Base-by-base conservation (phyloP, 441 rosid genomes). In the Erodium texanum region DNA sequence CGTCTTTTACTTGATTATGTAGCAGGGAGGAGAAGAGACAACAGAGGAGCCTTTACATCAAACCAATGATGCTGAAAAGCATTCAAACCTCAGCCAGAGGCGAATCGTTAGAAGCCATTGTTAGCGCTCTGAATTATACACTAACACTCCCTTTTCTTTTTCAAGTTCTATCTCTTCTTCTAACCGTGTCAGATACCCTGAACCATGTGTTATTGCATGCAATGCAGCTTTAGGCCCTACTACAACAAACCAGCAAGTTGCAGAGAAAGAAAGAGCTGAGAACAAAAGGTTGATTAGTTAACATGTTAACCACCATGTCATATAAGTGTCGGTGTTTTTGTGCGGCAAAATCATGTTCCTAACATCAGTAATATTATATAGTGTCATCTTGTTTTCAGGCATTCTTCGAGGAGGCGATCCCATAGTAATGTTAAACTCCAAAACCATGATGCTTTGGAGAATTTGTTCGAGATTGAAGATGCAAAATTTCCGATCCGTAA, bases 391-490 rank as follows among this genome's bases (percentile, higher is more conserved):
- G n/a, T n/a, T n/a, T n/a, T n/a, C 58, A 85, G 93, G 73, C 85
- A 70, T 24, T 78, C 87, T 66, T 45, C 74, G 76, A 84, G 91
- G 80, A 80, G 89, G 69, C 85, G 78, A 68, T 81, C 93, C 23
- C 81, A 83, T 2, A 82, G 78, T 76, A 78, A n/a, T n/a, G n/a
- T 87, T 71, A 79, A 72, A 74, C 75, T 87, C 54, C 76, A 71
- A 11, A 78, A 74, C 72, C 71, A 20, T 38, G 87, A 76, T 43
- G 76, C 82, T 2, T 64, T 66, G 0, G 90, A 80, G 72, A 80
- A 87, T 75, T 75, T 86, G 69, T 85, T 87, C 65, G 96, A 91
- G 78, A 84, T 86, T 0, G 86, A 89, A 66, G 89, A 81, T 61
- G 76, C 80, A 24, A 72, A 72, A n/a, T 68, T 74, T 48, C 74